phyloP scores from a whole-genome alignment of 768 basidiomycete species.

The Serendipita indica region DNA sequence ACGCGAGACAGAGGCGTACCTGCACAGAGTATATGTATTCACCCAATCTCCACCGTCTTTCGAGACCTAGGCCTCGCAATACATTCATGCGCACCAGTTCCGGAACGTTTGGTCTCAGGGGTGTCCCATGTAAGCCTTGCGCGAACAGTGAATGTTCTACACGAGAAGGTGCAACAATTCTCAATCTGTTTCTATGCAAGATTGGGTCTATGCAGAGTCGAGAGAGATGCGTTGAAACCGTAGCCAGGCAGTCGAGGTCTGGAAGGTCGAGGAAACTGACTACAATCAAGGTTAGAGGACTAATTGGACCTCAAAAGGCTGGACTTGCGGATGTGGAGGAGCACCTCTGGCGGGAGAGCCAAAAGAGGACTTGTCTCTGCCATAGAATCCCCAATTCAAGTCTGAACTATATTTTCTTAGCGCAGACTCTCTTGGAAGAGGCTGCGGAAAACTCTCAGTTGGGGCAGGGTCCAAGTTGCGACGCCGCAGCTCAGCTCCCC shows the following conservation, averaged over 20 bases:
- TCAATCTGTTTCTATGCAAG: neutral
- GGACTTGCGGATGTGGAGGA: neutral
- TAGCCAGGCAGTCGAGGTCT: neutral
- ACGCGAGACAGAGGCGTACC: neutral
- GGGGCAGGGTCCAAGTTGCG: neutral
- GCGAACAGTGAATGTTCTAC: conserved; percentile 3
- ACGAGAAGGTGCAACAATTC: neutral
- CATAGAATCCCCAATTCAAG: too few species aligned
- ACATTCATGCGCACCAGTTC: conserved; percentile 5
- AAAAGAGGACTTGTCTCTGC: neutral
- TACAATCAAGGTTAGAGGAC: neutral
- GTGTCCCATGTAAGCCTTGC: neutral
- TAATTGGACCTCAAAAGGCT: neutral
- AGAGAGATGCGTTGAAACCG: neutral
- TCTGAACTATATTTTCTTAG: too few species aligned
- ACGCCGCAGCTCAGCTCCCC: neutral
- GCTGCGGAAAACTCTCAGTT: neutral
- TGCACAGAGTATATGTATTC: neutral
- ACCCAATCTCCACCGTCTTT: neutral
- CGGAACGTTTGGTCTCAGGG: neutral
- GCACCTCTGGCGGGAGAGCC: neutral
- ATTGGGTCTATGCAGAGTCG: neutral
- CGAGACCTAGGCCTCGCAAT: neutral
- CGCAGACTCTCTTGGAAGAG: neutral
- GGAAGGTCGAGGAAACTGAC: neutral